Base-by-base conservation (phyloP, 306 rosid genomes). In the Pueraria montana region DNA sequence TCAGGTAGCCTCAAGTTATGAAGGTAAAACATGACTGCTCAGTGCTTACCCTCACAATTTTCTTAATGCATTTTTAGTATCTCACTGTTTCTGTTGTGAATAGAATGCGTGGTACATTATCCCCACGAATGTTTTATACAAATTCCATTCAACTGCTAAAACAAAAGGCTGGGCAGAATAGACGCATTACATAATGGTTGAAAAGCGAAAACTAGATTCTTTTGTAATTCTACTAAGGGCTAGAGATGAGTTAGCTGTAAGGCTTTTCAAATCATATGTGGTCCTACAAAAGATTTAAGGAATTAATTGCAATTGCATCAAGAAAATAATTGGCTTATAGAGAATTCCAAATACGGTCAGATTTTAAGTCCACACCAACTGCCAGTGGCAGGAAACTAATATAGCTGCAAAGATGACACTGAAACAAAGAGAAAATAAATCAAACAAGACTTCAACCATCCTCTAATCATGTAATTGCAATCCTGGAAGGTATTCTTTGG, bases 381-480 rank as follows among this genome's bases (percentile, higher is more conserved):
- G 36, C n/a, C 11, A 14, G 43, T 72, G 63, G 64, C 18, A 27
- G 2, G 34, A 4, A 11, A 14, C 2, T 8, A 36, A n/a, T 66
- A 68, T 68, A 30, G 48, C 46, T 71, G 42, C 61, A 7, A 71
- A 18, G 43, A 24, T 26, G 16, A 34, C 40, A 48, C 21, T 52
- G 30, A 38, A 55, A 74, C 49, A 32, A 55, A 9, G 55, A 30
- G 40, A 40, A 59, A 76, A 32, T 77, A 43, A 38, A 61, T 43
- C 8, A n/a, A 26, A 17, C 11, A 55, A 56, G 17, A 77, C 8
- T 77, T 62, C 30, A 49, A 26, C 16, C 24, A 49, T 46, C 43
- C 58, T 46, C 59, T 4, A 16, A 48, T 72, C 43, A 32, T 66
- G 68, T 16, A 50, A 46, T 23, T 50, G 45, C 76, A 53, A 36